Evolutionary conservation across 176 grass and related monocot genomes (phyloP).

Genomic region (Carex pumila): DNA sequence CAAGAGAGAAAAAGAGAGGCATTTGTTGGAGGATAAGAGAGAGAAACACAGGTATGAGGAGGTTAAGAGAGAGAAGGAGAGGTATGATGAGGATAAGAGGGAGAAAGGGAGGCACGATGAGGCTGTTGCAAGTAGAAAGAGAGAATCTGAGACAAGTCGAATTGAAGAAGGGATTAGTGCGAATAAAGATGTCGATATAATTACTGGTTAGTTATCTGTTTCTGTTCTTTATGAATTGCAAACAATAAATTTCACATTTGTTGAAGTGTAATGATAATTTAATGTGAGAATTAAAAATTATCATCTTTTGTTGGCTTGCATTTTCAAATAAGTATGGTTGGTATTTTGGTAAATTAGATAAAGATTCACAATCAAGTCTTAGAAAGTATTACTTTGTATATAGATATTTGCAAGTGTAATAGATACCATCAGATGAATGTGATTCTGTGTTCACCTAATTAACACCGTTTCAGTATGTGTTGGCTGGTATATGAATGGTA

Average conservation of each 20-base stretch:
- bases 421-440: not conserved
- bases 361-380: not conserved
- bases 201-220: conserved; percentile 23
- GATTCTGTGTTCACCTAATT: not conserved
- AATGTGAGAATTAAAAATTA: conserved; percentile 10
- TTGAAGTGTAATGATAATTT: conserved; percentile 8
- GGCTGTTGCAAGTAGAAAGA: conserved; percentile 41
- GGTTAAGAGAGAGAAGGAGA: conserved; percentile 66
- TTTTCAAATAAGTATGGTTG: conserved; percentile 11
- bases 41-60: conserved; percentile 41
- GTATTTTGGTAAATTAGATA: not conserved
- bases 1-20: conserved; percentile 38
- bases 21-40: conserved; percentile 38
- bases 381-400: not conserved
- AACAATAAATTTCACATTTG: not conserved
- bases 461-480: not conserved
- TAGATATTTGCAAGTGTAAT: not conserved
- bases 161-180: conserved; percentile 35
- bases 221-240: not conserved
- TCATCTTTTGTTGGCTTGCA: not conserved
- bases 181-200: conserved; percentile 50
- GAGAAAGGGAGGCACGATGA: not conserved
- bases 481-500: not conserved
- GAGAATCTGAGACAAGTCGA: conserved; percentile 36
- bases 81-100: conserved; percentile 45